Conservation (phyloP, 2,329 filamentous ascomycete genomes). For the Sarocladium oryzae region DNA sequence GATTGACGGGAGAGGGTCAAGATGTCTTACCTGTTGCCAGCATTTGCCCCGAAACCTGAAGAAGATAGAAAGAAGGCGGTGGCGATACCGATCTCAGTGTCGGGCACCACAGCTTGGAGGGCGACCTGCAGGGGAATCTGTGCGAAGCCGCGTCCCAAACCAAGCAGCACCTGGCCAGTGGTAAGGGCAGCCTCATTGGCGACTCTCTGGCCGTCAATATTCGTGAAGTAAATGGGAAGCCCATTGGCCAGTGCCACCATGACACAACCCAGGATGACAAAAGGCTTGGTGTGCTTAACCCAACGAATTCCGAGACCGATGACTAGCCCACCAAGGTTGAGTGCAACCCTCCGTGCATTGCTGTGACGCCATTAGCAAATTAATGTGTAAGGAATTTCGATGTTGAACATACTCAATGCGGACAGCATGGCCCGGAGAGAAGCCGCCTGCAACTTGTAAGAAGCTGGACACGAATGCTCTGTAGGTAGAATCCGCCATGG, state of each 20-base stretch:
- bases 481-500: constrained; percentile 31
- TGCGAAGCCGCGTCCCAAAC: constrained; percentile 28
- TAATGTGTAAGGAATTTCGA: neutral
- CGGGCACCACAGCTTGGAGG: constrained; percentile 26
- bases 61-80: constrained; percentile 28
- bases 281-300: constrained; percentile 27
- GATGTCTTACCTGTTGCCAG: constrained; percentile 19
- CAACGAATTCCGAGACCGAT: constrained; percentile 29
- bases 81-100: constrained; percentile 27
- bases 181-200: constrained; percentile 28
- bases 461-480: constrained; percentile 33
- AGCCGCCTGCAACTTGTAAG: constrained; percentile 30
- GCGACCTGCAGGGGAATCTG: constrained; percentile 24
- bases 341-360: constrained; percentile 25
- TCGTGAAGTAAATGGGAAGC: constrained; percentile 23
- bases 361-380: no score
- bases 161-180: constrained; percentile 25
- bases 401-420: constrained; percentile 22
- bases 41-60: constrained; percentile 24
- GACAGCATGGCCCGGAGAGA: constrained; percentile 27
- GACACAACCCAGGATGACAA: constrained; percentile 23
- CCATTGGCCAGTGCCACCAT: constrained; percentile 29
- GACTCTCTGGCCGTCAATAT: constrained; percentile 16
- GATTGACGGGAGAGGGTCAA: no score
- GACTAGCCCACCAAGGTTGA: constrained; percentile 28